Percentiles rank a stretch among this genome's conserved stretches.
Conservation (phyloP, 805 yeast species). For the Candida hungchunana region DNA sequence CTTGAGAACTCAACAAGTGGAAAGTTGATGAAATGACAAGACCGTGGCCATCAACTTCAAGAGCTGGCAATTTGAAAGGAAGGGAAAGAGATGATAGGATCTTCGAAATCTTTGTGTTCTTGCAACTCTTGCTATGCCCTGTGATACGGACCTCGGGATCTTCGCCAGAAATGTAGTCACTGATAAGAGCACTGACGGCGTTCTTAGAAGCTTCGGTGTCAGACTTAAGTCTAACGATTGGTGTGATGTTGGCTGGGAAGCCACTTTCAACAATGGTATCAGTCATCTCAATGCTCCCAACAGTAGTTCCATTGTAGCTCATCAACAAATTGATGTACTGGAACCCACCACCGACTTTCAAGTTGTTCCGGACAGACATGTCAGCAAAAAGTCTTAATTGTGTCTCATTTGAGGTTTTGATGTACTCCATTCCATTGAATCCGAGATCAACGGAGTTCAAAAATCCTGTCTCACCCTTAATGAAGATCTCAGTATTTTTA, state of each 20-base stretch:
- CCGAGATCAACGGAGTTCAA: conserved; percentile 5
- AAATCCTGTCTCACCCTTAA: conserved; percentile 3
- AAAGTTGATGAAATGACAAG: conserved; percentile 48
- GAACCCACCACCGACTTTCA: conserved; percentile 25
- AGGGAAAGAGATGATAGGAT: conserved; percentile 25
- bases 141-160: conserved; percentile 28
- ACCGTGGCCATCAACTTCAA: conserved; percentile 27
- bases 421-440: conserved; percentile 21
- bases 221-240: conserved; percentile 18
- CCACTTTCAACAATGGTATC: conserved; percentile 23
- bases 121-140: conserved; percentile 27
- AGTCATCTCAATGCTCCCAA: conserved; percentile 31
- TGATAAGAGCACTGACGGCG: conserved; percentile 32
- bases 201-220: conserved; percentile 16
- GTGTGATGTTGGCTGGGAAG: conserved; percentile 14
- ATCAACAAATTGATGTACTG: conserved; percentile 28
- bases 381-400: conserved; percentile 29
- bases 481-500: conserved; percentile 1
- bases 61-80: conserved; percentile 28
- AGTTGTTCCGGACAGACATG: conserved; percentile 33
- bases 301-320: conserved; percentile 29
- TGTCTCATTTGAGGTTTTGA: conserved; percentile 25
- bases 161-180: conserved; percentile 37
- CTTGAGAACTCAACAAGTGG: conserved; percentile 51
- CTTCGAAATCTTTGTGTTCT: conserved; percentile 23